These are phyloP conservation scores for Solanum neorickii DNA, from an alignment of 257 asterid species.

Conservation along the genomic window DNA sequence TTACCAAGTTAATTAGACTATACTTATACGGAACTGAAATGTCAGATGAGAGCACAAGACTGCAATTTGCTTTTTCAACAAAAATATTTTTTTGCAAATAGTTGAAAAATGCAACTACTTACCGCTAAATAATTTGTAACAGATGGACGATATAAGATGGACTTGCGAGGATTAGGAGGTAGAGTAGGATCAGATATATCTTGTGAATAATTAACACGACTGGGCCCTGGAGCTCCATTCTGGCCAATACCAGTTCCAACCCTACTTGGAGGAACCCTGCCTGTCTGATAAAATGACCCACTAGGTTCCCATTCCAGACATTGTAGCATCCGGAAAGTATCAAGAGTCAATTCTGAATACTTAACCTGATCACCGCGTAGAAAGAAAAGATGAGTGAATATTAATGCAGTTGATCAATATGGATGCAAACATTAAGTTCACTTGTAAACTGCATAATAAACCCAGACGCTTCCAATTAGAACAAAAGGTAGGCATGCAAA, in stretches of 20 bases:
- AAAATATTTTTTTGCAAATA: background rate
- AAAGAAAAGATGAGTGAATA: background rate
- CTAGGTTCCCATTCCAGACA: constrained; percentile 97
- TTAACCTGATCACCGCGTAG: constrained; percentile 47
- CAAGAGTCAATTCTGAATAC: constrained; percentile 85
- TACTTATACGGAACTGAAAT: background rate
- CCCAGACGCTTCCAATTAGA: background rate
- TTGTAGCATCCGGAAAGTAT: constrained; percentile 85
- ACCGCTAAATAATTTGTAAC: constrained; percentile 87
- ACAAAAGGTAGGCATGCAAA: background rate
- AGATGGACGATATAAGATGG: constrained; percentile 78
- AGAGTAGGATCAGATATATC: constrained; percentile 89
- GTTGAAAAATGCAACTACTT: constrained; percentile 21
- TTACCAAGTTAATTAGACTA: background rate
- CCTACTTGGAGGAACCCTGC: constrained; percentile 43
- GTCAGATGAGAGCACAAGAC: background rate
- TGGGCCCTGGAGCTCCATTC: constrained; percentile 70
- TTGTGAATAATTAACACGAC: constrained; percentile 52
- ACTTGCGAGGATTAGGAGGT: constrained; percentile 88
- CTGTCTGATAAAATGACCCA: constrained; percentile 79
- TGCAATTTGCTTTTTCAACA: background rate
- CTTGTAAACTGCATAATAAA: background rate
- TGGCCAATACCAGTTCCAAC: constrained; percentile 42
- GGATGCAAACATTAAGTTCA: background rate
- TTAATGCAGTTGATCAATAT: background rate